Base-by-base conservation (phyloP, 2,329 filamentous ascomycete genomes). In the Alternaria panax region DNA sequence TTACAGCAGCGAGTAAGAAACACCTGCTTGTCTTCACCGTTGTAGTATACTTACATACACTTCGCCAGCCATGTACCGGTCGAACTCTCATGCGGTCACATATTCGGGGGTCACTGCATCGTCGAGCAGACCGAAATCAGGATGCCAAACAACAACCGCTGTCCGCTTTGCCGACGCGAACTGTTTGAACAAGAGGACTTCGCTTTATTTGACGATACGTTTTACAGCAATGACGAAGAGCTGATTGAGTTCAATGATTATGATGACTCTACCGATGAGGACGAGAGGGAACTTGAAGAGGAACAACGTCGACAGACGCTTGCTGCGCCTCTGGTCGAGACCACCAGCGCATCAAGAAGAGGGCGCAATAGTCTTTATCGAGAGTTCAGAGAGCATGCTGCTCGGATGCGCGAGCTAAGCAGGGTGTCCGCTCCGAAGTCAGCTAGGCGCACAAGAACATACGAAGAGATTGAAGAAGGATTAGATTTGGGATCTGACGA, bases 41-140 rank as follows among this genome's bases (percentile, higher is more conserved):
- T 0, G 20, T 22, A 2, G 4, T 20, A 34, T 32, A 48, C 45
- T 48, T 14, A 48, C 28, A n/a, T 18, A 0, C 9, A 6, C 32
- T 51, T 4, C 20, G 0, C 24, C 4, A 51, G 48, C 9, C 46
- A 57, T 22, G 47, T 46, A 4, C 46, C 54, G 7, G 38, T 57
- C 3, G 32, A 57, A 27, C 38, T 57, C 20, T 27, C 22, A 7
- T 57, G 47, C 32, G 28, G 38, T 2, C 54, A 57, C 40, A 36
- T 57, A 25, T 57, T 57, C 28, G 54, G 54, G 4, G 28, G 24
- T 22, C 36, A 57, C 28, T 57, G 54, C 36, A 52, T 57, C 47
- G 28, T 52, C 40, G 16, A 27, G n/a, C 36, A 38, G 40, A 25
- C 32, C 12, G 47, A 57, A 38, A 28, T 16, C n/a, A 24, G 16